Evolutionary conservation across 2,329 filamentous ascomycete genomes (phyloP), one percentile per base, ranked within the genome.

Genomic region (Venturia aucupariae): DNA sequence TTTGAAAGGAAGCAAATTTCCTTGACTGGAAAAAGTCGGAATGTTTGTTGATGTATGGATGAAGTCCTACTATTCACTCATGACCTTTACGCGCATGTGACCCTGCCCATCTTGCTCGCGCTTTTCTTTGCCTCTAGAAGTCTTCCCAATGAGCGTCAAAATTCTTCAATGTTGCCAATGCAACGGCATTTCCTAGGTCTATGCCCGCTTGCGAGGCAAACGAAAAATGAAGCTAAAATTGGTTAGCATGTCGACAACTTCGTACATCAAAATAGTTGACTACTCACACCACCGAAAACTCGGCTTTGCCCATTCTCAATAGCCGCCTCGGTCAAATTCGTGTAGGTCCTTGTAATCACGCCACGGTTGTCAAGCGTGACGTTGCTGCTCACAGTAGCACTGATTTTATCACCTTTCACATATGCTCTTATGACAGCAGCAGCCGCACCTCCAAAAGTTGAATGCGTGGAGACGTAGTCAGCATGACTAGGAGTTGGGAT

Each of bases 381-480:
- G 65, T 72, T 72, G n/a, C 66, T 71, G 48, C 67, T 71, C 13
- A 69, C 48, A 17, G 64, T 55, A 22, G 71, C 67, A 65, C 70
- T 60, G 22, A 70, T 66, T 17, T 60, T 62, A 57, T 71, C 69
- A 4, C 65, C 66, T 22, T 68, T 68, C 32, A 69, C 69, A 64
- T 66, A 70, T 19, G 66, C 63, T 32, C 65, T 66, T 27, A 72
- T 68, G 15, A 70, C 68, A n/a, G 69, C 67, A 2, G 68, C 68
- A 6, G 69, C 71, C 30, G 71, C 70, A 4, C 66, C 69, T 19
- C 70, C 70, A 61, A 71, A 72, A 2, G 68, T 70, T 2, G 71
- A 69, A 60, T 72, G 70, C 5, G 71, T 72, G 8, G 69, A 69
- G 17, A 68, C 65, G 41, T 72, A 71, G n/a, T 72, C 70, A 32